Conservation (phyloP, 164 flowering plant species). For the Malania oleifera region DNA sequence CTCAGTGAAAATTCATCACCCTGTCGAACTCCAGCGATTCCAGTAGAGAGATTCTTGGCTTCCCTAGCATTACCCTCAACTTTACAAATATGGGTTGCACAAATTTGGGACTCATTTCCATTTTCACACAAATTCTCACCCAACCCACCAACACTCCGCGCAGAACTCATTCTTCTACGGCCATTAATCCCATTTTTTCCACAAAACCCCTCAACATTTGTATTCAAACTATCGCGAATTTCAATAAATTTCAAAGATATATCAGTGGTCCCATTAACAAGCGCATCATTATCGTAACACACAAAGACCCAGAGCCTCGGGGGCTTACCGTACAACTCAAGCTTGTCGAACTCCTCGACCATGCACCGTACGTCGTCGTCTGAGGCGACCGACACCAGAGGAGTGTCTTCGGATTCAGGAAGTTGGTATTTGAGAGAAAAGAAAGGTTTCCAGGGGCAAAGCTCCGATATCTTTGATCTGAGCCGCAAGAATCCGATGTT, state of each 20-base stretch:
- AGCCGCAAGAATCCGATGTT: conserved; percentile 13
- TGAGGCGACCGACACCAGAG: conserved; percentile 10
- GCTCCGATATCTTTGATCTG: conserved; percentile 17
- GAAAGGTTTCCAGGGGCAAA: conserved; percentile 11
- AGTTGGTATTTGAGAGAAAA: conserved; percentile 25
- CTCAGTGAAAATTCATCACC: conserved; percentile 13
- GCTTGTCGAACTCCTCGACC: conserved; percentile 25
- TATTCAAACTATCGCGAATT: not conserved
- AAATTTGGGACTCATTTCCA: not conserved
- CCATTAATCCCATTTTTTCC: not conserved
- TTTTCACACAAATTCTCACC: not conserved
- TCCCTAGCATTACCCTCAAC: not conserved
- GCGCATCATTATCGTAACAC: not conserved
- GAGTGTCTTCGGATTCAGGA: conserved; percentile 5
- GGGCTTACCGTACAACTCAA: conserved; percentile 16
- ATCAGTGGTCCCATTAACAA: not conserved
- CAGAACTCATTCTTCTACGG: not conserved
- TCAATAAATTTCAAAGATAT: not conserved
- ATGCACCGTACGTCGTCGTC: conserved; percentile 34
- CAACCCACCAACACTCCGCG: not conserved
- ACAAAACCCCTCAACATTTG: not conserved
- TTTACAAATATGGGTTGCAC: not conserved
- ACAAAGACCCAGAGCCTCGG: conserved; percentile 25
- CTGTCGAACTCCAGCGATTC: not conserved
- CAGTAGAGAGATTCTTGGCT: not conserved